Base-by-base conservation (phyloP, 208 protist genomes). In the Acanthamoeba castellanii region DNA sequence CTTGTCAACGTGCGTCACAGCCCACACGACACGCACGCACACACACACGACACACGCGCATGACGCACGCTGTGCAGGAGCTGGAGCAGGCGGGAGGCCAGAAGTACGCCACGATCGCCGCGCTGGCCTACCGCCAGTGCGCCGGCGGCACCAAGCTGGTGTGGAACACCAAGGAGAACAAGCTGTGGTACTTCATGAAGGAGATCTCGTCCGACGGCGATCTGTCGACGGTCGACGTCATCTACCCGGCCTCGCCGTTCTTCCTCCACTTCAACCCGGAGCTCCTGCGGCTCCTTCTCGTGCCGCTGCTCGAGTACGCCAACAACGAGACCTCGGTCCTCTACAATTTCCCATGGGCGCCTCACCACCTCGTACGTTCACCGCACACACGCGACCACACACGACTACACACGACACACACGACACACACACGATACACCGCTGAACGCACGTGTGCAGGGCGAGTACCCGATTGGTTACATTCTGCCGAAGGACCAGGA, bases 121-220 rank as follows among this genome's bases (percentile, higher is more conserved):
- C 78, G 8, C 84, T 96, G n/a, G 84, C 78, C 52, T 96, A 94
- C 88, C 95, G 95, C 85, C 95, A 96, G 84, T 68, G 88, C 57
- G 95, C 93, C 45, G 95, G 95, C 64, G 64, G 52, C 16, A 93
- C 66, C 45, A 95, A 93, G 70, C 32, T 95, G 20, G 72, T 68
- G 32, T 94, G 37, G 50, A 84, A 95, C 66, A 57, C 72, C 34
- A 55, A 72, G 66, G 27, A 25, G 70, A 84, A 76, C 20, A 88
- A 93, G 37, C 37, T 89, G 30, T 82, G 92, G 47, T 84, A 84
- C 74, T 96, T 95, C 84, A 95, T 96, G 91, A 96, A 96, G 93
- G 95, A 96, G 84, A 96, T 96, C 32, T 95, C 93, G 30, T 95
- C 93, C 84, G 95, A 96, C 84, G 95, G 95, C n/a, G 95, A 96